Percentiles rank a stretch among this genome's conserved stretches.
phyloP scores from a whole-genome alignment of 202 grass and related monocot species.

The Carex arenaria region DNA sequence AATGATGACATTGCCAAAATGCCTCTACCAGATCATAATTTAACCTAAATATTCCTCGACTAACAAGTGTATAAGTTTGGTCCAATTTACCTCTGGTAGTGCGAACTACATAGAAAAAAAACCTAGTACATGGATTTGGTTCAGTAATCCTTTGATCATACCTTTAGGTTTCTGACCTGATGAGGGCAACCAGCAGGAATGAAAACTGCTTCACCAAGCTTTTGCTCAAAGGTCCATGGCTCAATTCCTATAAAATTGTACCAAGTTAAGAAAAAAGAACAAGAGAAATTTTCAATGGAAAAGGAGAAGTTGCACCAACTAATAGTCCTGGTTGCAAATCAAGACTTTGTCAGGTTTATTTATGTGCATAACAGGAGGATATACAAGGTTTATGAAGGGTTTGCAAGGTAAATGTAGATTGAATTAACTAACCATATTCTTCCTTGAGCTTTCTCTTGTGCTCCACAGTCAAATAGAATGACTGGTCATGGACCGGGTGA shows the following conservation, averaged over 20 bases:
- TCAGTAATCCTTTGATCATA: not conserved
- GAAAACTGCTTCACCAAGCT: constrained; percentile 79
- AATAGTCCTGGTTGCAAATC: not conserved
- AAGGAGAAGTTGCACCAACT: not conserved
- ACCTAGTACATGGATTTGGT: not conserved
- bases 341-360: not conserved
- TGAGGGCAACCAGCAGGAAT: constrained; percentile 91
- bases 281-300: not conserved
- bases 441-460: constrained; percentile 81
- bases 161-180: constrained; percentile 93
- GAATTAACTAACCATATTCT: constrained; percentile 54
- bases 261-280: not conserved
- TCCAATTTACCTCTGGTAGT: no score
- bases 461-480: constrained; percentile 31
- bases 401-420: not conserved
- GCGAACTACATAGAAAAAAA: not conserved
- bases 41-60: not conserved
- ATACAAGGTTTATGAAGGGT: constrained; percentile 2
- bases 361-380: not conserved
- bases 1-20: not conserved
- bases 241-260: constrained; percentile 65
- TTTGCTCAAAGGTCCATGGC: constrained; percentile 92
- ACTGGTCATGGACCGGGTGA: constrained; percentile 32
- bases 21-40: not conserved
- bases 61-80: not conserved